Evolutionary conservation across 1,139 yeast genomes (phyloP).

Genomic region (Suhomyces chickasaworum): DNA sequence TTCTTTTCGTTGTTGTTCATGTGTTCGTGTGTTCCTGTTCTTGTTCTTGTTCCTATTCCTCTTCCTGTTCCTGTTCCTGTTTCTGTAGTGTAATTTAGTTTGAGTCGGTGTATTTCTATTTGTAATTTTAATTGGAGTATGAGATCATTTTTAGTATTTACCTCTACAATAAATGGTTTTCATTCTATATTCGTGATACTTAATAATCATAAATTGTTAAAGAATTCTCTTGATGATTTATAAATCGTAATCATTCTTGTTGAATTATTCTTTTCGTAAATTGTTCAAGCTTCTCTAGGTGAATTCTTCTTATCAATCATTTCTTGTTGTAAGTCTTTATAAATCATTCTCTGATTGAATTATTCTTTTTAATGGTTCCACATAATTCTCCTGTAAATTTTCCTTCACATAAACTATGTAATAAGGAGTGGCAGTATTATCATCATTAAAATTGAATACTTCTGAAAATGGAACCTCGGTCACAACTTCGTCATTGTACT

Average conservation of each 20-base stretch:
- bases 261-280: conserved; percentile 33
- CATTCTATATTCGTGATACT: conserved; percentile 1
- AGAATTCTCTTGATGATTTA: too few relatives aligned
- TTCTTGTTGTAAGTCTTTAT: too few relatives aligned
- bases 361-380: conserved; percentile 63
- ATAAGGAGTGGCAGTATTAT: conserved; percentile 90
- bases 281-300: too few relatives aligned
- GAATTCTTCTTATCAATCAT: too few relatives aligned
- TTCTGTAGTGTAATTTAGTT: conserved; percentile 7
- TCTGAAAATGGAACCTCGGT: conserved; percentile 76
- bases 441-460: conserved; percentile 71
- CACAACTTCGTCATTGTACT: conserved; percentile 90
- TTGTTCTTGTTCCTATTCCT: too few relatives aligned
- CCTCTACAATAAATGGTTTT: background rate
- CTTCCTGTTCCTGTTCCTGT: background rate
- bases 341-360: background rate
- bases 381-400: conserved; percentile 55
- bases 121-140: conserved; percentile 1
- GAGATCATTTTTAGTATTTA: background rate
- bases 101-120: conserved; percentile 7
- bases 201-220: background rate
- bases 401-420: conserved; percentile 82
- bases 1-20: too few relatives aligned
- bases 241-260: background rate
- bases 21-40: too few relatives aligned